Percentiles rank a stretch among this genome's conserved stretches.
Conservation (phyloP, 768 basidiomycete species). For the Pleurotus tuber-regium region DNA sequence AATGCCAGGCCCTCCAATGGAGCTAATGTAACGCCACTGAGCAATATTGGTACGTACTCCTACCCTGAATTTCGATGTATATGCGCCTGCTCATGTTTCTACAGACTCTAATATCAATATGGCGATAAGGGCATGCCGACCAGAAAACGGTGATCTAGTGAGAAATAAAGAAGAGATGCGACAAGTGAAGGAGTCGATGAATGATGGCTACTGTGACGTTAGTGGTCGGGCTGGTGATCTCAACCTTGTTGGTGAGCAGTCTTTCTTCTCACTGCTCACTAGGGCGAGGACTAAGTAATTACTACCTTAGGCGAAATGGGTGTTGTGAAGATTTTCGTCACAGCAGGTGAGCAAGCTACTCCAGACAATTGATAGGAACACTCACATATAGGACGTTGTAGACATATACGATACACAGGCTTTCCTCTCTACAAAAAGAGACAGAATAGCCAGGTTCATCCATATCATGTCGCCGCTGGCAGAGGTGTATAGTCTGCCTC, state of each 20-base stretch:
- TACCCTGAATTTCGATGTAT: neutral
- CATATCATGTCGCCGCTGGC: conserved; percentile 64
- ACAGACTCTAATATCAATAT: conserved; percentile 64
- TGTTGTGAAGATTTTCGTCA: conserved; percentile 58
- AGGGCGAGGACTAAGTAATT: conserved; percentile 7
- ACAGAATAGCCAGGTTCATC: conserved; percentile 69
- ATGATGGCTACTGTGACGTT: conserved; percentile 82
- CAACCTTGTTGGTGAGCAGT: conserved; percentile 51
- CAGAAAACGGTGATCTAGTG: conserved; percentile 61
- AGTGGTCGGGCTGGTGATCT: conserved; percentile 64
- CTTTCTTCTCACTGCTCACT: neutral
- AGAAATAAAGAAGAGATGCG: conserved; percentile 68
- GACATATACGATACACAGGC: conserved; percentile 52
- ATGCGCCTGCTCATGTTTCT: conserved; percentile 12
- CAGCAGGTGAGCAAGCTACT: conserved; percentile 45
- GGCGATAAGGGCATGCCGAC: conserved; percentile 70
- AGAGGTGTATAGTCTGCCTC: conserved; percentile 70
- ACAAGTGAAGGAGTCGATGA: conserved; percentile 67
- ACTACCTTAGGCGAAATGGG: conserved; percentile 52
- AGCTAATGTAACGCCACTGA: conserved; percentile 33
- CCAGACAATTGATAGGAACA: neutral
- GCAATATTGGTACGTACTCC: conserved; percentile 35
- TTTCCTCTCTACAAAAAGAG: conserved; percentile 52
- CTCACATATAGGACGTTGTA: conserved; percentile 25
- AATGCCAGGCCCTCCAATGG: conserved; percentile 5